phyloP scores from a whole-genome alignment of 2,329 filamentous ascomycete species.

The Pseudocercospora pini-densiflorae region DNA sequence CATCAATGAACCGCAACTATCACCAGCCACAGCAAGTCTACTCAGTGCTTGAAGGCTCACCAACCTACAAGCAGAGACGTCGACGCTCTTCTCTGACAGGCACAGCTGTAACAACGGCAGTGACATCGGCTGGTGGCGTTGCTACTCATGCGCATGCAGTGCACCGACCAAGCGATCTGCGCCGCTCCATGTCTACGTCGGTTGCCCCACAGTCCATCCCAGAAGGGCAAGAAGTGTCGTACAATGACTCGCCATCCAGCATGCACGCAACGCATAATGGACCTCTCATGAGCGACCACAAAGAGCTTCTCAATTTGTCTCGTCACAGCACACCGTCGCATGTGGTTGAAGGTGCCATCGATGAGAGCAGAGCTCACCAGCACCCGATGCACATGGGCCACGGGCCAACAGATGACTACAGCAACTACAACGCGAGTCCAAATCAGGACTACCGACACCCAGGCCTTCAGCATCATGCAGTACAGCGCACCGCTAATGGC shows the following conservation, averaged over 20 bases:
- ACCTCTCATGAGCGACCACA: conserved; percentile 70
- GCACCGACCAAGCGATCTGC: conserved; percentile 86
- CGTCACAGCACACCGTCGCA: conserved; percentile 88
- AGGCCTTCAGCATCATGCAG: conserved; percentile 61
- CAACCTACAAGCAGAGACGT: conserved; percentile 97
- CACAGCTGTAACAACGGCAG: conserved; percentile 64
- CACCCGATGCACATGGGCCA: conserved; percentile 67
- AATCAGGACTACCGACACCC: conserved; percentile 42
- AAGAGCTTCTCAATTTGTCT: conserved; percentile 81
- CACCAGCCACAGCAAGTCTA: conserved; percentile 87
- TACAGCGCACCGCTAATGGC: conserved; percentile 66
- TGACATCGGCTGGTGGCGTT: conserved; percentile 50
- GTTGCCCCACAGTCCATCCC: conserved; percentile 71
- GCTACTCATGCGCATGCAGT: conserved; percentile 58
- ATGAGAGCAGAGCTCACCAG: conserved; percentile 43
- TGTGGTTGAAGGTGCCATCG: conserved; percentile 78
- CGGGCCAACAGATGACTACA: conserved; percentile 69
- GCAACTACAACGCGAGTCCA: conserved; percentile 60
- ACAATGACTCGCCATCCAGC: conserved; percentile 78
- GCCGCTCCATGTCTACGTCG: conserved; percentile 86
- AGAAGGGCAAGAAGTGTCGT: conserved; percentile 65
- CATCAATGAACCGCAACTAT: conserved; percentile 67
- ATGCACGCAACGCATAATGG: conserved; percentile 72
- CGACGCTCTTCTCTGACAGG: conserved; percentile 91
- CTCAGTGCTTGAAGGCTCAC: conserved; percentile 89